Percentiles rank a stretch among this genome's conserved stretches.
Conservation (phyloP, 306 rosid genomes). For the Vigna nakashimae region DNA sequence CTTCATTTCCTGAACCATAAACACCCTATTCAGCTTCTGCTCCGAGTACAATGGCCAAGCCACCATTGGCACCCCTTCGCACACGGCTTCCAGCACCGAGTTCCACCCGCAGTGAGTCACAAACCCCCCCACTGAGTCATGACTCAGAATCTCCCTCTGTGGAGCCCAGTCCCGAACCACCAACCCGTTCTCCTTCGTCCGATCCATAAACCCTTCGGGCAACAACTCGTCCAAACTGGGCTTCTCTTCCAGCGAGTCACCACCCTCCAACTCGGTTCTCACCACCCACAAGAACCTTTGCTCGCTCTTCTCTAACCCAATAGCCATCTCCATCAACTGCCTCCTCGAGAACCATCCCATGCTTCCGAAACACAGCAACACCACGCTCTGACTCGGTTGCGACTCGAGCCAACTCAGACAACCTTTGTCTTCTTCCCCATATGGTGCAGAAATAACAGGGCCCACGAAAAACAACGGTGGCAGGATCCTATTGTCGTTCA, state of each 20-base stretch:
- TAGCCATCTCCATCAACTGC: conserved; percentile 59
- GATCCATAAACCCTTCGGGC: conserved; percentile 58
- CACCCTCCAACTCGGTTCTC: conserved; percentile 41
- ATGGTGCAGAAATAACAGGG: conserved; percentile 40
- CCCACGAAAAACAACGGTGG: conserved; percentile 54
- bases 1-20: conserved; percentile 59
- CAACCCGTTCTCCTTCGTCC: conserved; percentile 56
- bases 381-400: conserved; percentile 65
- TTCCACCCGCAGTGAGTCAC: conserved; percentile 53
- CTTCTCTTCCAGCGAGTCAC: conserved; percentile 31
- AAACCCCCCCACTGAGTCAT: conserved; percentile 69
- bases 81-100: conserved; percentile 52
- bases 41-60: conserved; percentile 75
- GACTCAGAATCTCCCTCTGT: conserved; percentile 56
- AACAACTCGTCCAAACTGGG: conserved; percentile 50
- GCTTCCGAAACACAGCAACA: conserved; percentile 69
- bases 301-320: conserved; percentile 65
- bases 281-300: conserved; percentile 71
- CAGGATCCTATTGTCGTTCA: conserved; percentile 12
- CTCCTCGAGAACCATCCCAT: conserved; percentile 51
- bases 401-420: conserved; percentile 62
- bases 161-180: conserved; percentile 69
- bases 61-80: conserved; percentile 48
- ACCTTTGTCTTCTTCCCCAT: conserved; percentile 17
- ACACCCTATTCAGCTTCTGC: conserved; percentile 50